Evolutionary conservation across 1,284 basidiomycete species (phyloP), one percentile per base, ranked within the genome.

Genomic region (Gymnopus androsaceus): DNA sequence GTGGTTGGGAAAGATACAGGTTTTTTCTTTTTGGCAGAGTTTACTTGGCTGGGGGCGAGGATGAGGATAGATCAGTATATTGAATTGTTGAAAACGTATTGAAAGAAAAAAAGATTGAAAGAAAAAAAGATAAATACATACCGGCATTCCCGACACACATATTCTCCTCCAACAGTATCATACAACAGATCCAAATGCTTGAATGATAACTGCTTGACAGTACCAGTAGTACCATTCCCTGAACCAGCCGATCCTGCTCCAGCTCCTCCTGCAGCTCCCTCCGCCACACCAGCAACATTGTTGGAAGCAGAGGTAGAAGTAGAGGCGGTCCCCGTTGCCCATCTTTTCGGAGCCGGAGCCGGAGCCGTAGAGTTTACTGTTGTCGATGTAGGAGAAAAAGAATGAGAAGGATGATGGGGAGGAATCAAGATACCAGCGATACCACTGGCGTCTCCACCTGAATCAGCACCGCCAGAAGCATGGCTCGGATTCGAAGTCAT

Each of bases 121-220:
- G n/a, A n/a, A n/a, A n/a, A n/a, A n/a, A n/a, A n/a, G n/a, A n/a
- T n/a, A 14, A 36, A 19, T 21, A 56, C 55, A 30, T 21, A 56
- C 55, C 50, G 49, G 25, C 55, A 56, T 17, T 56, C 49, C 25
- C 49, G 42, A 51, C 55, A 56, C 6, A 56, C 21, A 27, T 56
- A 56, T 36, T 56, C 55, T 25, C 33, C 42, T 19, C 42, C 55
- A n/a, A 52, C 44, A 40, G 34, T 47, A 19, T 56, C 55, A 25
- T 52, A 56, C 5, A 56, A 40, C 34, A 56, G 31, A 6, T 45
- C 44, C 17, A 56, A 25, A 33, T 56, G 55, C 30, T 51, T 51
- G n/a, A 56, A 56, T 3, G 49, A 36, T 5, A 56, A 37, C 21
- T 56, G 48, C 9, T 50, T 50, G 21, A 27, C 21, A 3, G 48